Base-by-base conservation (phyloP, 1,139 yeast genomes). In the Hemisphaericaspora subhashii region DNA sequence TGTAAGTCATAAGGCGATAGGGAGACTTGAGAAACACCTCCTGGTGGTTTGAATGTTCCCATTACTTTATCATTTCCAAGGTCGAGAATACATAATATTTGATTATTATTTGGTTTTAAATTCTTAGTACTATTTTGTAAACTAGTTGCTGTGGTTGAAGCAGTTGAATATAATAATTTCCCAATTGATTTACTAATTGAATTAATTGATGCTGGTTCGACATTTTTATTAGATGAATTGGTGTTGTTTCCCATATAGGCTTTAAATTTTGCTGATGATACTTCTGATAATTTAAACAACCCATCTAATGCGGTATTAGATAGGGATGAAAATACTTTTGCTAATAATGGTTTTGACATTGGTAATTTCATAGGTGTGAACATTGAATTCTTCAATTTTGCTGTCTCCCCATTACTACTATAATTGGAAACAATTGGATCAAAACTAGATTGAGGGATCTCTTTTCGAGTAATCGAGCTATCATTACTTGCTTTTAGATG, bases 1-100 rank as follows among this genome's bases (percentile, higher is more conserved):
- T 77, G 76, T 27, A 79, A 57, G 51, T 83, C 87, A 54, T 72
- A 79, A 0, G 86, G 86, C 0, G 85, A 81, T 6, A 83, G 54
- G 1, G 86, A 79, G 2, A 83, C 55, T 20, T 68, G 63, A 0
- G 88, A 81, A 13, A 83, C 70, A 0, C 87, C 88, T 17, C 79
- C 81, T 50, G 84, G 70, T 36, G 87, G 76, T 29, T 72, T 69
- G 53, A 83, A 81, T 11, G 70, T 60, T n/a, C 78, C 76, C 46
- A 81, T 50, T 1, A 67, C 62, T 39, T 59, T 59, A 39, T 68
- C 74, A 21, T 70, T 67, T 4, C 60, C 50, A 31, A 82, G 56
- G 47, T 81, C 83, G 26, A 79, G 50, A 11, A 79, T 57, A 42
- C 69, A 66, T 28, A 70, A 57, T 10, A 66, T 47, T 39, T 67